Evolutionary conservation across 1,139 yeast species (phyloP).

Genomic region (Candida dubliniensis): DNA sequence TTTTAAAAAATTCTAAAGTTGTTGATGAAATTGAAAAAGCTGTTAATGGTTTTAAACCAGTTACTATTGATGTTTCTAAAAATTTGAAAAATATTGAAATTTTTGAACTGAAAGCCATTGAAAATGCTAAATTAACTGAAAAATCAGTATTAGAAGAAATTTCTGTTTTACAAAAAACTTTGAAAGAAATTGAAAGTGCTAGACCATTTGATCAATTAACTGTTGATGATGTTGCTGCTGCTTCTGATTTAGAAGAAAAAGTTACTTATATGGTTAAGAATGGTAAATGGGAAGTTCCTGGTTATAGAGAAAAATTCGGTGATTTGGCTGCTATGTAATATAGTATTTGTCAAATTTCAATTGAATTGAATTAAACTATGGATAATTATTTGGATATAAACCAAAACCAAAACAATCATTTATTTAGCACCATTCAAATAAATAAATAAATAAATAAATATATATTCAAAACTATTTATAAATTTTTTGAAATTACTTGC

Average conservation of each 20-base stretch:
- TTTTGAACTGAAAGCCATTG: conserved; percentile 92
- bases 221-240: conserved; percentile 91
- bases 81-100: conserved; percentile 90
- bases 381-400: not conserved
- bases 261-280: conserved; percentile 92
- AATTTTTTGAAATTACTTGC: no score
- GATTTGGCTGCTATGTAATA: conserved; percentile 86
- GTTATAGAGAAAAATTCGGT: conserved; percentile 97
- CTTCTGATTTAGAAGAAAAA: conserved; percentile 97
- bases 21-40: conserved; percentile 81
- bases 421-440: no score
- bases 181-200: conserved; percentile 91
- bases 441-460: not conserved
- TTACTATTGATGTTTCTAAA: conserved; percentile 80
- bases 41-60: conserved; percentile 75
- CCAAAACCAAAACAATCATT: not conserved
- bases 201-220: conserved; percentile 98
- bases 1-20: conserved; percentile 78
- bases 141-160: conserved; percentile 84
- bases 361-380: not conserved
- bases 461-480: not conserved
- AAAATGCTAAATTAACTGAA: conserved; percentile 94
- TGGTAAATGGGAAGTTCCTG: conserved; percentile 98
- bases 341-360: not conserved
- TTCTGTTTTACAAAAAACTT: conserved; percentile 79